Conservation (phyloP, 2,329 filamentous ascomycete genomes). For the Orbilia blumenaviensis region DNA sequence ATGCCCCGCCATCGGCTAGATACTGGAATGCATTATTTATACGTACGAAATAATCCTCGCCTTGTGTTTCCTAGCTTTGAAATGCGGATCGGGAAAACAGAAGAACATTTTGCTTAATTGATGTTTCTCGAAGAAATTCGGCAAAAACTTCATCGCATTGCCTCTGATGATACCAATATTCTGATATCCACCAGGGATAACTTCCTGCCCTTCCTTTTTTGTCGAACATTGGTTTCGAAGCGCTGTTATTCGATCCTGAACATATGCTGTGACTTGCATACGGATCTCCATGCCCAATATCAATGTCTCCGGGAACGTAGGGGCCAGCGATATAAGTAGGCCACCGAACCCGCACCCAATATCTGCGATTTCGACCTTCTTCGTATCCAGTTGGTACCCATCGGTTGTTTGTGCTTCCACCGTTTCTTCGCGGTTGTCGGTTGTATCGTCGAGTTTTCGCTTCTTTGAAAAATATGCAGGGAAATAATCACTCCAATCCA, state of each 20-base stretch:
- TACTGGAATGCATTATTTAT: background rate
- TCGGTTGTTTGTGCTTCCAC: slow-evolving; percentile 21
- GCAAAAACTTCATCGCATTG: slow-evolving; percentile 99
- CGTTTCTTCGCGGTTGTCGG: slow-evolving; percentile 53
- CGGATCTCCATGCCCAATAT: slow-evolving; percentile 96
- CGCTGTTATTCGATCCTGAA: slow-evolving; percentile 84
- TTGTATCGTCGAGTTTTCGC: slow-evolving; percentile 58
- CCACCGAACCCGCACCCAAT: slow-evolving; percentile 98
- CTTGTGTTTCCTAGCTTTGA: slow-evolving; percentile 97
- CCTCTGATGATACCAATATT: slow-evolving; percentile 89
- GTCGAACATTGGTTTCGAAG: slow-evolving; percentile 70
- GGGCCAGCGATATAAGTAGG: slow-evolving; percentile 83
- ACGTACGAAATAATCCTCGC: slow-evolving; percentile 81
- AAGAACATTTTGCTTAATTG: slow-evolving; percentile 94
- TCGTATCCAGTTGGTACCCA: slow-evolving; percentile 60
- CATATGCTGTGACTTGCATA: slow-evolving; percentile 86
- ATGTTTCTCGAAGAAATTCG: slow-evolving; percentile 86
- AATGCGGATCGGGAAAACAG: slow-evolving; percentile 98
- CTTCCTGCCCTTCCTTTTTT: slow-evolving; percentile 63
- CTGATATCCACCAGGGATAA: slow-evolving; percentile 69
- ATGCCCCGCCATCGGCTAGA: background rate
- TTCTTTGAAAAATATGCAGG: slow-evolving; percentile 72
- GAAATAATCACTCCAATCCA: slow-evolving; percentile 91
- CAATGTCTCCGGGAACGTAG: slow-evolving; percentile 80
- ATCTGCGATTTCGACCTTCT: slow-evolving; percentile 89